Conservation (phyloP, 2,329 filamentous ascomycete species). For the Leptographium radiaticola region DNA sequence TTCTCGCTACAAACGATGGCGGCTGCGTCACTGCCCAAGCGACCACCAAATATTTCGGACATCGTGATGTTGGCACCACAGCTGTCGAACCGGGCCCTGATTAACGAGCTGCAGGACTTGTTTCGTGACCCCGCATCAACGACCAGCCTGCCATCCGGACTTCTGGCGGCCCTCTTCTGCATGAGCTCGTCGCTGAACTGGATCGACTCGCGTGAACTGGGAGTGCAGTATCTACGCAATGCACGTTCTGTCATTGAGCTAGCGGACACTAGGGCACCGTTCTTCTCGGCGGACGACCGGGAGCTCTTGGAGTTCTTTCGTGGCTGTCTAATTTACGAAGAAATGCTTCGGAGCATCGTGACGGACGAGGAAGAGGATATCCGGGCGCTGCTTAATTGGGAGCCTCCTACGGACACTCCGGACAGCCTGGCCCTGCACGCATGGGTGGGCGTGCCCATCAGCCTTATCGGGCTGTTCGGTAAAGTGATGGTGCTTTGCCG, state of each 20-base stretch:
- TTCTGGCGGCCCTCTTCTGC: conserved; percentile 25
- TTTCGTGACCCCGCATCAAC: conserved; percentile 8
- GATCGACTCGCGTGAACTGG: conserved; percentile 21
- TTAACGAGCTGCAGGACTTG: conserved; percentile 20
- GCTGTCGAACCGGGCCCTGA: conserved; percentile 20
- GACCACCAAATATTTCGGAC: conserved; percentile 23
- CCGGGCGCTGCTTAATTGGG: conserved; percentile 8
- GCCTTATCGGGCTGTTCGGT: conserved; percentile 20
- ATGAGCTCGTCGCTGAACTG: conserved; percentile 27
- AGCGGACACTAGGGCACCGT: conserved; percentile 1
- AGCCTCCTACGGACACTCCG: background rate
- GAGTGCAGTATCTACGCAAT: conserved; percentile 13
- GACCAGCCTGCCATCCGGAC: conserved; percentile 17
- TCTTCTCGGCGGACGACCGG: conserved; percentile 12
- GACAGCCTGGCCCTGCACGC: conserved; percentile 17
- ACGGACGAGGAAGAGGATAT: conserved; percentile 18
- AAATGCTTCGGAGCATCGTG: conserved; percentile 25
- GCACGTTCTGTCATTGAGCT: conserved; percentile 13
- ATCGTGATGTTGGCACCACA: conserved; percentile 21
- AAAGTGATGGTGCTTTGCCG: conserved; percentile 24
- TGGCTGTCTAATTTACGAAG: conserved; percentile 26
- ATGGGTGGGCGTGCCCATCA: conserved; percentile 25
- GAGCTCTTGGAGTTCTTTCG: conserved; percentile 23
- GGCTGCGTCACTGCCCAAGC: conserved; percentile 21
- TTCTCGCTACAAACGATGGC: conserved; percentile 28